These are phyloP conservation scores for Leucosporidium scottii DNA, from an alignment of 768 basidiomycete genomes.

Conservation along the genomic window DNA sequence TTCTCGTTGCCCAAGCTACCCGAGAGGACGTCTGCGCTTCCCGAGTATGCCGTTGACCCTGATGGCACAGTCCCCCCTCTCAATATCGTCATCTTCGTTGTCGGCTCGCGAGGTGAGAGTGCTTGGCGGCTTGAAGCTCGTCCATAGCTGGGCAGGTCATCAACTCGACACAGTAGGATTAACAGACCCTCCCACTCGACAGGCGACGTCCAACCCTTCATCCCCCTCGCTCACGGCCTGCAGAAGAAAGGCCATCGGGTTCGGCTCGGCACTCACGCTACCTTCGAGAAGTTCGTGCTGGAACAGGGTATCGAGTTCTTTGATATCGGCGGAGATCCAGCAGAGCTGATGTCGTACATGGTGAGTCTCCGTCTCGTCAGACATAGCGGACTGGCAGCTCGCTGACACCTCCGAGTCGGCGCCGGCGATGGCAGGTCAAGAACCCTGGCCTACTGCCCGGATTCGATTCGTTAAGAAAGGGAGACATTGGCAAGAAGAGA, in stretches of 20 bases:
- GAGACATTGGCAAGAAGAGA: conserved; percentile 56
- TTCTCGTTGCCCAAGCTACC: conserved; percentile 52
- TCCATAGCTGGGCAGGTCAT: no score
- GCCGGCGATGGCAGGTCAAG: neutral
- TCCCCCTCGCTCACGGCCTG: conserved; percentile 53
- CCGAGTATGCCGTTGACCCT: conserved; percentile 42
- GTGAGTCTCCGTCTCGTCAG: conserved; percentile 47
- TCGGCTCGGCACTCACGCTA: conserved; percentile 57
- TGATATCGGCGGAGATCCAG: conserved; percentile 57
- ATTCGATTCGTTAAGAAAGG: conserved; percentile 54
- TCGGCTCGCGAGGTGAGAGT: conserved; percentile 56
- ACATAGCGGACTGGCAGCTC: no score
- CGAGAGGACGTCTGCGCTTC: conserved; percentile 35
- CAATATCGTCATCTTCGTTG: conserved; percentile 61
- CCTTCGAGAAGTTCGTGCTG: conserved; percentile 53
- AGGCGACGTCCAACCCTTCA: conserved; percentile 64
- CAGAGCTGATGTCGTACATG: conserved; percentile 65
- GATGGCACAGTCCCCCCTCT: conserved; percentile 53
- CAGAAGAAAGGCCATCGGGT: conserved; percentile 54
- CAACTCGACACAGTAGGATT: no score
- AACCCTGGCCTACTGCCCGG: conserved; percentile 58
- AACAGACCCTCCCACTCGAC: neutral
- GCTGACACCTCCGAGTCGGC: conserved; percentile 42
- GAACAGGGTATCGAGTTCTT: conserved; percentile 55
- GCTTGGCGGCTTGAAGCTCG: neutral